Evolutionary conservation across 106 monocot genomes (phyloP), one percentile per base, ranked within the genome.

Genomic region (Platanthera zijinensis): DNA sequence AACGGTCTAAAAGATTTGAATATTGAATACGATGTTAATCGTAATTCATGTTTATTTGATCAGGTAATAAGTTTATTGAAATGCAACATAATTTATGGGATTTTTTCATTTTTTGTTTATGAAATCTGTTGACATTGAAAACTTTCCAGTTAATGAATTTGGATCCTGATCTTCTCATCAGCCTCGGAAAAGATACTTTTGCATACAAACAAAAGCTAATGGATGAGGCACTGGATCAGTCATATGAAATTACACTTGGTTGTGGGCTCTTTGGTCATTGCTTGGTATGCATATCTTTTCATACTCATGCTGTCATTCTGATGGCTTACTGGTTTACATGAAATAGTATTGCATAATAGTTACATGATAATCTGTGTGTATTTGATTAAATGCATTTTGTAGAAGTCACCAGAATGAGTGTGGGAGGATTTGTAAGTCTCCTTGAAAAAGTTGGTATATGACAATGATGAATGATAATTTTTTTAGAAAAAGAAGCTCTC

Each of bases 1-100:
- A 91, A 91, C 74, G 96, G 96, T 48, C 77, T 97, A 46, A 89
- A 86, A 80, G 87, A 93, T 82, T 50, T 89, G 80, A 84, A 87
- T 25, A 83, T 97, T 50, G 93, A 97, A 73, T 93, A 77, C 77
- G 82, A 97, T 79, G 82, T 86, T 30, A 93, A 91, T 81, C 22
- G 82, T 32, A 97, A 97, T 61, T 66, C 84, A 54, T 48, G 46
- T 75, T 75, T 97, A 63, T 97, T 97, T 78, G 74, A 87, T 79
- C 89, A 93, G 93, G 96, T 91, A 62, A 79, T 32, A 50, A 39
- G 13, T 32, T 5, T 70, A 70, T 18, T 63, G 63, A 68, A 5
- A 13, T 75, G 22, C 32, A 70, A 79, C 50, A 21, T 7, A 30
- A 50, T 5, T 50, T 48, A 50, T 48, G 47, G 8, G 0, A 25